Evolutionary conservation across 495 filamentous ascomycete species (phyloP).

Genomic region (Penicillium herquei): DNA sequence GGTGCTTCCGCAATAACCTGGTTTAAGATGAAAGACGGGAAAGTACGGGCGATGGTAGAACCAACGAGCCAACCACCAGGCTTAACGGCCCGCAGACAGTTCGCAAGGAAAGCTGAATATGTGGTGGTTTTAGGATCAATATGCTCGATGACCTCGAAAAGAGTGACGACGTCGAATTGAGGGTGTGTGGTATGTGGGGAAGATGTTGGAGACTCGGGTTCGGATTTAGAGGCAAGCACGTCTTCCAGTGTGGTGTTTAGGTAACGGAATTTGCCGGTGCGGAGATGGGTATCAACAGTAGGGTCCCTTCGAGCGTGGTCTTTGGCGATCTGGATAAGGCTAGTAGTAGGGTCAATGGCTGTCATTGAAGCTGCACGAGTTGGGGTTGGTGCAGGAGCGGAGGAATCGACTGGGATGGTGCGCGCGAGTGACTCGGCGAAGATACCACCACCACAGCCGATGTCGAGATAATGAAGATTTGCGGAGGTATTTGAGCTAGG

Average conservation of each 20-base stretch:
- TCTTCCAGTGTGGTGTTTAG: constrained; percentile 69
- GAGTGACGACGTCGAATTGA: constrained; percentile 70
- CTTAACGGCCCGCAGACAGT: constrained; percentile 67
- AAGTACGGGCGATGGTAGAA: constrained; percentile 85
- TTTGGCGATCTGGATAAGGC: constrained; percentile 76
- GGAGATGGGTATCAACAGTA: constrained; percentile 43
- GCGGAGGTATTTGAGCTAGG: constrained; percentile 11
- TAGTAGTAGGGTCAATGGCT: constrained; percentile 79
- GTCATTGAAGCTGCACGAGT: constrained; percentile 65
- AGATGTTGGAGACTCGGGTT: constrained; percentile 2
- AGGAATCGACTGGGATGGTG: constrained; percentile 44
- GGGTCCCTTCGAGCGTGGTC: constrained; percentile 71
- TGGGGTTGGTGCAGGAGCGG: constrained; percentile 49
- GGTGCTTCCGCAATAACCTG: constrained; percentile 84
- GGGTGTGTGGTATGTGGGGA: constrained; percentile 3
- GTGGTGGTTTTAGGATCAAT: constrained; percentile 54
- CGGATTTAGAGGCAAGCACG: constrained; percentile 35
- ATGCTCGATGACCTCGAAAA: constrained; percentile 96
- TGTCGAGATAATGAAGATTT: constrained; percentile 73
- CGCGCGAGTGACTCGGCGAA: constrained; percentile 90
- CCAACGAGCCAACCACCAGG: constrained; percentile 92
- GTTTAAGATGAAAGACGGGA: constrained; percentile 84
- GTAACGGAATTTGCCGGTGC: constrained; percentile 62
- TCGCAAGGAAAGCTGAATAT: constrained; percentile 66
- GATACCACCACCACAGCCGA: constrained; percentile 96